Evolutionary conservation across 2,329 filamentous ascomycete species (phyloP).

Genomic region (Coleophoma cylindrospora): DNA sequence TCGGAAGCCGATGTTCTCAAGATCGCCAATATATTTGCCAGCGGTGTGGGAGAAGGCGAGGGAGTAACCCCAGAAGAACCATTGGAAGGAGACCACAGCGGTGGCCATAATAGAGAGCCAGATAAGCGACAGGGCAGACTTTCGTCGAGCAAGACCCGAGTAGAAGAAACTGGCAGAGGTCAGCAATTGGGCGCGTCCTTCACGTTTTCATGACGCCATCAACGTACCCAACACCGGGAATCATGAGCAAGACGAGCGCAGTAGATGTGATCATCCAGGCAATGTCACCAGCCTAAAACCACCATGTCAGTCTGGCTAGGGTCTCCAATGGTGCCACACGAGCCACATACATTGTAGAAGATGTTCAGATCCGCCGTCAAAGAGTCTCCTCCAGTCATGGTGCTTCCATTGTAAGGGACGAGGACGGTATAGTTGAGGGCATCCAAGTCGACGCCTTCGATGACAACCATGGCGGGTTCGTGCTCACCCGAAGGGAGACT

Average conservation of each 20-base stretch:
- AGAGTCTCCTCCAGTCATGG: constrained; percentile 55
- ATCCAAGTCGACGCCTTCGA: constrained; percentile 37
- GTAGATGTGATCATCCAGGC: constrained; percentile 79
- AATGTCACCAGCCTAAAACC: constrained; percentile 72
- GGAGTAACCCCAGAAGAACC: constrained; percentile 55
- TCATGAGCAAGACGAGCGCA: constrained; percentile 84
- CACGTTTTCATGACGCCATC: constrained; percentile 10
- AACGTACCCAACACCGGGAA: constrained; percentile 74
- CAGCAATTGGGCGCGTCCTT: constrained; percentile 13
- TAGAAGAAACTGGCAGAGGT: constrained; percentile 65
- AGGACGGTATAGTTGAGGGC: constrained; percentile 33
- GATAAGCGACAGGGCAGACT: constrained; percentile 83
- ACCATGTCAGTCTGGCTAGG: background rate
- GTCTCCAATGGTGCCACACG: background rate
- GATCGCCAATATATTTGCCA: constrained; percentile 65
- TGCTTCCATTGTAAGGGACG: constrained; percentile 49
- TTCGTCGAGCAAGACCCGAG: constrained; percentile 81
- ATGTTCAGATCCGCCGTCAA: constrained; percentile 68
- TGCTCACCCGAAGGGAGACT: background rate
- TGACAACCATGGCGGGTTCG: constrained; percentile 2
- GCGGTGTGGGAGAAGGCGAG: constrained; percentile 50
- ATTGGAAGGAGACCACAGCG: constrained; percentile 81
- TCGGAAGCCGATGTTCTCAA: constrained; percentile 75
- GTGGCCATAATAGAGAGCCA: constrained; percentile 88
- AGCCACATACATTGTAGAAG: constrained; percentile 64